Percentiles rank a stretch among this genome's conserved stretches.
Conservation (phyloP, 805 yeast genomes). For the Wickerhamomyces ciferrii region DNA sequence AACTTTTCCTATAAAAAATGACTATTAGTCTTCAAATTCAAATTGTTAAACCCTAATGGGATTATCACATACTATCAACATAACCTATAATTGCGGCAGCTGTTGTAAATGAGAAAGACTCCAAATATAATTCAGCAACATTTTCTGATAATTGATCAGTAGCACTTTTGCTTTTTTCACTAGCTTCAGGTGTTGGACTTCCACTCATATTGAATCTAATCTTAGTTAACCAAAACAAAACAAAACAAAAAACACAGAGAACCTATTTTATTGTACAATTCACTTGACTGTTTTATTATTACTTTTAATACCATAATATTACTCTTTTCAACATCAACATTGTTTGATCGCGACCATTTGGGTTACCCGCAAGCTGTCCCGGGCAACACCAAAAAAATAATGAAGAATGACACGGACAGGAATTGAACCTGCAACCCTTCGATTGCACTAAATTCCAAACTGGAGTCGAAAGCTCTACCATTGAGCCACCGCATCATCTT, state of each 20-base stretch:
- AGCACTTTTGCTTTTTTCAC: slow-evolving; percentile 5
- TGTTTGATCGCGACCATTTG: no score
- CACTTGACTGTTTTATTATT: no score
- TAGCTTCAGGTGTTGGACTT: slow-evolving; percentile 1
- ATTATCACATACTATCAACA: slow-evolving; percentile 65
- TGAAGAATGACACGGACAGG: slow-evolving; percentile 69
- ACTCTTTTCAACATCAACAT: no score
- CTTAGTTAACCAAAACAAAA: neutral
- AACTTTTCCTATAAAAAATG: slow-evolving; percentile 41
- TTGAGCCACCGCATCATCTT: slow-evolving; percentile 68
- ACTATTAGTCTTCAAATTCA: no score
- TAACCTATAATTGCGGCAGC: slow-evolving; percentile 89
- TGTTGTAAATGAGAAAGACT: slow-evolving; percentile 79
- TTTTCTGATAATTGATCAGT: slow-evolving; percentile 28
- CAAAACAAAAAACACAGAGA: neutral
- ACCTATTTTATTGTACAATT: neutral
- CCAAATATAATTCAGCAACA: slow-evolving; percentile 59
- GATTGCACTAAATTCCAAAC: slow-evolving; percentile 44
- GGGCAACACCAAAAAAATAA: slow-evolving; percentile 18
- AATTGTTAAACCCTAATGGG: no score
- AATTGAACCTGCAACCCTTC: slow-evolving; percentile 85
- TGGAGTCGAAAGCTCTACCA: slow-evolving; percentile 79
- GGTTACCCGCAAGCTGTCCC: neutral
- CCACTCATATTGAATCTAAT: slow-evolving; percentile 1
- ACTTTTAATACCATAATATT: no score